Base-by-base conservation (phyloP, 257 asterid genomes). In the Thymus quinquecostatus region DNA sequence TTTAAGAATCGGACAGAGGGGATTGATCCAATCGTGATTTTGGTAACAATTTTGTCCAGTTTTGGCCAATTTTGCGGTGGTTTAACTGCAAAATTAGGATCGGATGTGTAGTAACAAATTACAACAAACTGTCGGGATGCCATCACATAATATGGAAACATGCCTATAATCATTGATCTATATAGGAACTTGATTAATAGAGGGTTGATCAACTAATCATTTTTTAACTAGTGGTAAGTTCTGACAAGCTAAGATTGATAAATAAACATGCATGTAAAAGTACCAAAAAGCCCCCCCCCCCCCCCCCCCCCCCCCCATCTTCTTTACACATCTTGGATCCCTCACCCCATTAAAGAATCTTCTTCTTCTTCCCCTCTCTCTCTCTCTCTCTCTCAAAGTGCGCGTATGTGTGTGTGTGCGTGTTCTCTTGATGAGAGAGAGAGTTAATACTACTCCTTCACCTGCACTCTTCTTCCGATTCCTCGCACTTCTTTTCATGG, bases 401-500 rank as follows among this genome's bases (percentile, higher is more conserved):
- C 64, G 65, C 5, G 13, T 73, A 21, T 21, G 21, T 21, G 21
- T 21, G 21, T 21, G 21, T 21, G 21, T 8, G n/a, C 6, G 41
- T 38, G 41, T 38, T 72, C 65, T 68, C 62, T 77, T 78, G 75
- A 81, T 83, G 89, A 83, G 32, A 47, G 70, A 63, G 79, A 82
- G 81, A 78, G 72, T 8, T 3, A 69, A 41, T 70, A 54, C 77
- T 45, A 77, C 34, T 74, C 65, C 79, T 49, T 66, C 72, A 55
- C 4, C 77, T 55, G 8, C 82, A 68, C 63, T 66, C 58, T 55
- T 78, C 82, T 79, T 80, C 69, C 76, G 73, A 72, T 53, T 82
- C 83, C 54, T 75, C 6, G 28, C 87, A 50, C 84, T 87, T 4
- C 68, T 79, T 78, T 80, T 79, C 62, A 92, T 87, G 97, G 92